These are phyloP conservation scores for Eutrema salsugineum DNA, from an alignment of 441 rosid species.

Conservation along the genomic window DNA sequence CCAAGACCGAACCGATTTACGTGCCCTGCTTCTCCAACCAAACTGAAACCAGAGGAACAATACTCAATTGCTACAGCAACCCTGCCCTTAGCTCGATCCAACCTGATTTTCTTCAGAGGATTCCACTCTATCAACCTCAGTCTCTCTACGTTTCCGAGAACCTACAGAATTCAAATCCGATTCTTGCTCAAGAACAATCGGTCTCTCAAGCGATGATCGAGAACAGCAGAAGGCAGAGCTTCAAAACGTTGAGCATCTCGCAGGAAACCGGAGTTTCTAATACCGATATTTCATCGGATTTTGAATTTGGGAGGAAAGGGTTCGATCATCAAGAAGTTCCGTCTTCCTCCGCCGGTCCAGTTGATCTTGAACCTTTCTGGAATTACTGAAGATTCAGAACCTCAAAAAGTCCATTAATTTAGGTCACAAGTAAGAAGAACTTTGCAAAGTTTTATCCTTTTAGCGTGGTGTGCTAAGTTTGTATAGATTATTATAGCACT, in stretches of 20 bases:
- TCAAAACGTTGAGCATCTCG: conserved; percentile 49
- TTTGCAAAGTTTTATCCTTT: conserved; percentile 4
- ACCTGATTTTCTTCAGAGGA: conserved; percentile 25
- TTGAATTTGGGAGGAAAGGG: conserved; percentile 41
- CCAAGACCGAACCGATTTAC: conserved; percentile 47
- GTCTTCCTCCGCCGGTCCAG: conserved; percentile 46
- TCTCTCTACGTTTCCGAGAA: conserved; percentile 24
- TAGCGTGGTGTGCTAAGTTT: conserved; percentile 20
- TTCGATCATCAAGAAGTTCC: conserved; percentile 51
- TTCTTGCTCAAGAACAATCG: conserved; percentile 42
- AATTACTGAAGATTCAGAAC: conserved; percentile 36
- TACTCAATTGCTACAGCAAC: conserved; percentile 32
- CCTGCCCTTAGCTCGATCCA: conserved; percentile 33
- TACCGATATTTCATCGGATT: conserved; percentile 46
- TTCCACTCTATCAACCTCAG: conserved; percentile 40
- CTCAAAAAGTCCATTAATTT: background rate
- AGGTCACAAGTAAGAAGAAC: background rate
- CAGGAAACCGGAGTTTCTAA: conserved; percentile 48
- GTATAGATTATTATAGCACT: conserved; percentile 18
- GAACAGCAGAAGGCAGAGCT: conserved; percentile 35
- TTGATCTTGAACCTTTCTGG: conserved; percentile 62
- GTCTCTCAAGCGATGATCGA: conserved; percentile 48
- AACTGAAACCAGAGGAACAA: conserved; percentile 35
- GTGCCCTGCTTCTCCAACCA: conserved; percentile 99
- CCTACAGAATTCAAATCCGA: conserved; percentile 34